These are phyloP conservation scores for Novymonas esmeraldas DNA, from an alignment of 208 protist genomes.

Conservation along the genomic window DNA sequence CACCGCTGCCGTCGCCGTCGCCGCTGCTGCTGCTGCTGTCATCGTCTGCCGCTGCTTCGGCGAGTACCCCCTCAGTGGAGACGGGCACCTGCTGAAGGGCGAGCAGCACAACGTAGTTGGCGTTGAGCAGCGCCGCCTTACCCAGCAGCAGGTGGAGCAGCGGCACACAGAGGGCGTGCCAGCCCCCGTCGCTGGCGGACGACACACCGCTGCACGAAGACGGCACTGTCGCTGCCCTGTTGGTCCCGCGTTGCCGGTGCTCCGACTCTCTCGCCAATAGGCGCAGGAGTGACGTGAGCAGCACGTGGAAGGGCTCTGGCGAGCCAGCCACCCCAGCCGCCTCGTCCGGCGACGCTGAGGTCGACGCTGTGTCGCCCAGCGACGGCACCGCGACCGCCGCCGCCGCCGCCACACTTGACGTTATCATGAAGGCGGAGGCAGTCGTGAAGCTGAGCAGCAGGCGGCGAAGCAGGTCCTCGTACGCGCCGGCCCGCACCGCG, in stretches of 20 bases:
- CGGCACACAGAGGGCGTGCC: constrained; percentile 27
- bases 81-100: constrained; percentile 29
- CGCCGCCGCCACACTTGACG: constrained; percentile 1
- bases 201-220: not conserved
- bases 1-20: not conserved
- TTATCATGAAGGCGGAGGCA: constrained; percentile 23
- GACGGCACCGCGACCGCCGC: not conserved
- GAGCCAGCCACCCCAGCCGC: not conserved
- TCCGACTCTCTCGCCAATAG: constrained; percentile 1
- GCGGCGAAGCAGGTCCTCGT: constrained; percentile 27
- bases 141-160: constrained; percentile 32
- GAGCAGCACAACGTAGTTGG: constrained; percentile 32
- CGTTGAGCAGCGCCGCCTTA: constrained; percentile 20
- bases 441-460: constrained; percentile 29
- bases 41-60: constrained; percentile 17
- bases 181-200: not conserved
- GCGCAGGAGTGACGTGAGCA: constrained; percentile 25
- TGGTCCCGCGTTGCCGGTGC: no score
- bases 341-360: not conserved
- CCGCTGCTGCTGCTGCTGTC: not conserved
- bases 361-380: not conserved
- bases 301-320: constrained; percentile 11
- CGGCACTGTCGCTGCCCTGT: not conserved
- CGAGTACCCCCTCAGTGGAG: constrained; percentile 32
- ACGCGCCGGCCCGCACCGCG: not conserved